Evolutionary conservation across 208 protist genomes (phyloP), one percentile per base, ranked within the genome.

Genomic region (Balamuthia mandrillaris): DNA sequence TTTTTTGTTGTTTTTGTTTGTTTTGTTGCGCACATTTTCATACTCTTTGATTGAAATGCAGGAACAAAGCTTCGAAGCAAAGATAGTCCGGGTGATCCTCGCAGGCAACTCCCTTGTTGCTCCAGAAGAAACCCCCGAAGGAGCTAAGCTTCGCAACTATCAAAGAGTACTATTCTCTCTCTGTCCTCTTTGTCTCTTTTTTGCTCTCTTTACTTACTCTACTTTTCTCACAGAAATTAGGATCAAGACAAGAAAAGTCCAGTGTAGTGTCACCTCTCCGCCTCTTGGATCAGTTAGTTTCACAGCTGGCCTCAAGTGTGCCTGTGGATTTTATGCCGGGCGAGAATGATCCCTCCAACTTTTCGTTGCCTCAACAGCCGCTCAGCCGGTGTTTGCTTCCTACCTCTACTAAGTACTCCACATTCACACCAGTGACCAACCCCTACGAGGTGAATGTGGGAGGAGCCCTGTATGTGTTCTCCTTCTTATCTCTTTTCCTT

Each of bases 281-380:
- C 24, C 70, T 84, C 35, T 68, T 89, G 7, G 86, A 89, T 39
- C 29, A 31, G 33, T 6, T 68, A 18, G 7, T 89, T 21, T 45
- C 27, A 35, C 75, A 89, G 44, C 9, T 90, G 10, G 60, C 54
- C 39, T 27, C 81, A n/a, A 52, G 60, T 14, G 35, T 90, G 9
- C 78, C 65, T 5, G 86, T 90, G 1, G 84, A 88, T 16, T 24
- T 89, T 21, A 89, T 92, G 66, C 88, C 89, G 4, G 89, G 89
- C 29, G 21, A 44, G 14, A 85, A n/a, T 12, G 89, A 92, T 39
- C 88, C 89, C 27, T 61, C 85, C 21, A 91, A 88, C 44, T 56
- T 74, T 7, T 66, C 75, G 35, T 35, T 89, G 14, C 89, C 89
- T 16, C 88, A 91, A 66, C 60, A 90, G 75, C 88, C 89, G 24